phyloP scores from a whole-genome alignment of 371 early-diverging fungal genomes.

The Syncephalis plumigaleata region DNA sequence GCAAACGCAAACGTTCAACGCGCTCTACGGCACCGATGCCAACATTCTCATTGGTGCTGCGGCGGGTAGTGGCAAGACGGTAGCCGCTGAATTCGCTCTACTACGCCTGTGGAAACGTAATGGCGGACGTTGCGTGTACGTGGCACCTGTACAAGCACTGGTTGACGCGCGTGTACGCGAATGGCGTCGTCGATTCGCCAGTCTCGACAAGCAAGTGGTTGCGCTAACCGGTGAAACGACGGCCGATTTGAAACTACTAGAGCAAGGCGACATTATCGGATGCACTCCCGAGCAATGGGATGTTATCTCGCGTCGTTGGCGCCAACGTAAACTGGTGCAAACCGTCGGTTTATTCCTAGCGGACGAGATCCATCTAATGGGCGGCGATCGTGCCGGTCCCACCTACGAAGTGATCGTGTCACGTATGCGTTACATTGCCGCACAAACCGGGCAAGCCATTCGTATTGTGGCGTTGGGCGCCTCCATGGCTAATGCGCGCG shows the following conservation, averaged over 20 bases:
- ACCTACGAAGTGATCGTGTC: constrained; percentile 83
- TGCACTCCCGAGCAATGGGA: constrained; percentile 98
- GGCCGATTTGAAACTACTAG: constrained; percentile 71
- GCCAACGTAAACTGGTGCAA: constrained; percentile 81
- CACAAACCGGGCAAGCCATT: constrained; percentile 55
- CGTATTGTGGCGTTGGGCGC: constrained; percentile 84
- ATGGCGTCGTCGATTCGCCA: constrained; percentile 63
- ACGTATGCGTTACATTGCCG: constrained; percentile 81
- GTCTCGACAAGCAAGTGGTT: constrained; percentile 66
- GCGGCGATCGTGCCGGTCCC: constrained; percentile 61
- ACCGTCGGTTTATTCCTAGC: constrained; percentile 80
- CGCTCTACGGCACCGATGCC: constrained; percentile 77
- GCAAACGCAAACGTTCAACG: constrained; percentile 90
- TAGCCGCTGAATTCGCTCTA: constrained; percentile 91
- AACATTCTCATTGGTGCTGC: constrained; percentile 94
- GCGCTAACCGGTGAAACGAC: constrained; percentile 91
- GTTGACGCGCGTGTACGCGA: constrained; percentile 58
- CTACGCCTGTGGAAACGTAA: constrained; percentile 58
- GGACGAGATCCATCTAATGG: constrained; percentile 94
- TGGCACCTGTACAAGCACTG: constrained; percentile 84
- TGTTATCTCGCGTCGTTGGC: constrained; percentile 87
- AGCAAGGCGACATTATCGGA: constrained; percentile 78
- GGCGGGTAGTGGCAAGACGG: constrained; percentile 93
- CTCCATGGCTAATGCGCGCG: constrained; percentile 85
- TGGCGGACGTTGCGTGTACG: constrained; percentile 63